These are phyloP conservation scores for Fusarium nanum DNA, from an alignment of 2,329 filamentous ascomycete species.

Conservation along the genomic window DNA sequence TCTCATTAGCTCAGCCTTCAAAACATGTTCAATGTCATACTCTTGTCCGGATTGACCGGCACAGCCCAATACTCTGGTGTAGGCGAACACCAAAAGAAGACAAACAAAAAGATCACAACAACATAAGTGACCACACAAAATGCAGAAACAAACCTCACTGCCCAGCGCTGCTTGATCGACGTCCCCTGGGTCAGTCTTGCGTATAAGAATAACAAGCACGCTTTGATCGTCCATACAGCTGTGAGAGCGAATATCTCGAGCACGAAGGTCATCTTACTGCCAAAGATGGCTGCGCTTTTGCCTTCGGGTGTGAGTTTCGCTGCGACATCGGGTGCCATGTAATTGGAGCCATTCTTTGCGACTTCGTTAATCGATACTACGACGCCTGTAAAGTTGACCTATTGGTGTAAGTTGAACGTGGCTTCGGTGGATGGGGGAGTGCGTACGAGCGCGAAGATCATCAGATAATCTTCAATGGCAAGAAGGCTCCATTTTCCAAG, in stretches of 20 bases:
- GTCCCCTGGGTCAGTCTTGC: slow-evolving; percentile 59
- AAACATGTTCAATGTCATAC: too few relatives aligned
- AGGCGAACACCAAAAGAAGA: slow-evolving; percentile 66
- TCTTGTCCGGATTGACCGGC: slow-evolving; percentile 49
- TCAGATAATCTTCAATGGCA: slow-evolving; percentile 68
- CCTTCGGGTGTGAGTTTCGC: slow-evolving; percentile 58
- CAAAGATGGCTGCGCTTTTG: slow-evolving; percentile 57
- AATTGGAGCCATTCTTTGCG: slow-evolving; percentile 58
- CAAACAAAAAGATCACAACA: slow-evolving; percentile 62
- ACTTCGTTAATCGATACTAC: slow-evolving; percentile 58
- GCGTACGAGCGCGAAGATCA: slow-evolving; percentile 61
- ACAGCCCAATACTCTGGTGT: slow-evolving; percentile 64
- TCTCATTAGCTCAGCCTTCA: slow-evolving; percentile 15
- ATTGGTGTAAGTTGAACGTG: not conserved
- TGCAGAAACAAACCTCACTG: slow-evolving; percentile 56
- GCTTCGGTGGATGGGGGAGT: too few relatives aligned
- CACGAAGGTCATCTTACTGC: slow-evolving; percentile 66
- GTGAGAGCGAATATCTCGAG: slow-evolving; percentile 64
- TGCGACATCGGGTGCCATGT: slow-evolving; percentile 53
- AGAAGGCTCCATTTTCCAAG: slow-evolving; percentile 60
- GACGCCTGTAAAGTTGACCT: slow-evolving; percentile 55
- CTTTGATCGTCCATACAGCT: slow-evolving; percentile 65
- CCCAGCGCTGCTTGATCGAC: slow-evolving; percentile 48
- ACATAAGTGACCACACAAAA: slow-evolving; percentile 60
- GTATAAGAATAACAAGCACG: slow-evolving; percentile 64